Evolutionary conservation across 768 basidiomycete species (phyloP).

Genomic region (Pisolithus tinctorius): DNA sequence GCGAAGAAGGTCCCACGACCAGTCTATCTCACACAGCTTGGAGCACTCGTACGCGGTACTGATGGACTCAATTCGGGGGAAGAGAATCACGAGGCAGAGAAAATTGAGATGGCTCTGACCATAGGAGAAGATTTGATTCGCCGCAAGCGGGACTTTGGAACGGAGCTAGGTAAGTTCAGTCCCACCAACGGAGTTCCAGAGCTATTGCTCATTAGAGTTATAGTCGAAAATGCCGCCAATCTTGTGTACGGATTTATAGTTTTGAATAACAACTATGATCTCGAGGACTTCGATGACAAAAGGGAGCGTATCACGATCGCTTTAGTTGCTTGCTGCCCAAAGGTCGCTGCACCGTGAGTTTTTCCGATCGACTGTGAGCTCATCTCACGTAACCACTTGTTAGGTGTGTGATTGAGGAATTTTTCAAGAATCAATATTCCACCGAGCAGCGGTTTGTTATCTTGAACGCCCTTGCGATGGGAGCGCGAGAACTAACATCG

Average conservation of each 20-base stretch:
- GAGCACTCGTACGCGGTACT: conserved; percentile 62
- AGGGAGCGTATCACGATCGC: conserved; percentile 75
- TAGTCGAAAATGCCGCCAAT: conserved; percentile 89
- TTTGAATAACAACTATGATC: conserved; percentile 80
- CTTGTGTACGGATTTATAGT: conserved; percentile 66
- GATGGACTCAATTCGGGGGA: conserved; percentile 45
- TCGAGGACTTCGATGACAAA: conserved; percentile 69
- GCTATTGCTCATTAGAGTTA: background rate
- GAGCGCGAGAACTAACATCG: conserved; percentile 75
- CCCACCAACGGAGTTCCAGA: background rate
- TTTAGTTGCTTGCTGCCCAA: conserved; percentile 73
- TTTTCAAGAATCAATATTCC: conserved; percentile 92
- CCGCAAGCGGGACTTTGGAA: conserved; percentile 77
- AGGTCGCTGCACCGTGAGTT: conserved; percentile 72
- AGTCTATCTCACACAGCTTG: conserved; percentile 85
- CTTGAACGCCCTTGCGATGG: conserved; percentile 79
- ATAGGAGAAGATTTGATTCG: conserved; percentile 80
- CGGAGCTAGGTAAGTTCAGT: conserved; percentile 63
- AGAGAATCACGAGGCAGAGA: conserved; percentile 63
- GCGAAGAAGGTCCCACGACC: conserved; percentile 69
- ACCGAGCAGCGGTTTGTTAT: conserved; percentile 78
- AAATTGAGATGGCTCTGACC: conserved; percentile 72
- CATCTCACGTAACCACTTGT: background rate
- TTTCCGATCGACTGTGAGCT: background rate
- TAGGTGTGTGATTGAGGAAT: conserved; percentile 84